phyloP scores from a whole-genome alignment of 208 protist genomes.

The Jaenimonas drosophilae region DNA sequence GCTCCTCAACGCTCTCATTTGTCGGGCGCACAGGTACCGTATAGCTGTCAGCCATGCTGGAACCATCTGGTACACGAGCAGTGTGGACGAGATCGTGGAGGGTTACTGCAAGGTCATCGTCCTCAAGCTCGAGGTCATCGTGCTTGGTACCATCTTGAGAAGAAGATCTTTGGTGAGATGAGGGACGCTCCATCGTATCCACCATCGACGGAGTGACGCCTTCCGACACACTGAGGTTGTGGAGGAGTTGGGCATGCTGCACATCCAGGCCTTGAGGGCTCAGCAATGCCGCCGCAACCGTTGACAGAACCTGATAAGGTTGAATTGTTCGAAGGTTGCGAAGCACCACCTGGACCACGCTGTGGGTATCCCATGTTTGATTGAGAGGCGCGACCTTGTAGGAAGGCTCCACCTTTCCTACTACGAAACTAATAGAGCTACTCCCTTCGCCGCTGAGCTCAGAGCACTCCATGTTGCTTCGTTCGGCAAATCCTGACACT shows the following conservation, averaged over 20 bases:
- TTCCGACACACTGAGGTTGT: conserved; percentile 23
- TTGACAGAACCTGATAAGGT: conserved; percentile 14
- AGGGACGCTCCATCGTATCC: too few relatives aligned
- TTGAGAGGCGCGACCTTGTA: conserved; percentile 61
- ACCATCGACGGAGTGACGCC: too few relatives aligned
- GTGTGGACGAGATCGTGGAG: conserved; percentile 1
- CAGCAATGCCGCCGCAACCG: conserved; percentile 42
- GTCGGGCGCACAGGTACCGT: too few relatives aligned
- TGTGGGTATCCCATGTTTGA: conserved; percentile 50
- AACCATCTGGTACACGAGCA: neutral
- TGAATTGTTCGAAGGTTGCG: conserved; percentile 6
- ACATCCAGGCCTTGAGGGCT: conserved; percentile 23
- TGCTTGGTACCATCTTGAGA: too few relatives aligned
- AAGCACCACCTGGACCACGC: conserved; percentile 47
- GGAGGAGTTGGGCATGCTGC: conserved; percentile 21
- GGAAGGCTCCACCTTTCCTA: conserved; percentile 30
- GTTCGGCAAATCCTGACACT: too few relatives aligned
- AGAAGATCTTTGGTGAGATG: too few relatives aligned
- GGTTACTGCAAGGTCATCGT: neutral
- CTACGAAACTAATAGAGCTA: conserved; percentile 23
- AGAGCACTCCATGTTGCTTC: too few relatives aligned
- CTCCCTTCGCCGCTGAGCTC: too few relatives aligned
- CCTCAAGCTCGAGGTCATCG: neutral
- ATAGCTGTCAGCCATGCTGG: too few relatives aligned
- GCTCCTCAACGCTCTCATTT: too few relatives aligned